Evolutionary conservation across 148 eudicot genomes (phyloP).

Genomic region (Rhododendron ferrugineum): DNA sequence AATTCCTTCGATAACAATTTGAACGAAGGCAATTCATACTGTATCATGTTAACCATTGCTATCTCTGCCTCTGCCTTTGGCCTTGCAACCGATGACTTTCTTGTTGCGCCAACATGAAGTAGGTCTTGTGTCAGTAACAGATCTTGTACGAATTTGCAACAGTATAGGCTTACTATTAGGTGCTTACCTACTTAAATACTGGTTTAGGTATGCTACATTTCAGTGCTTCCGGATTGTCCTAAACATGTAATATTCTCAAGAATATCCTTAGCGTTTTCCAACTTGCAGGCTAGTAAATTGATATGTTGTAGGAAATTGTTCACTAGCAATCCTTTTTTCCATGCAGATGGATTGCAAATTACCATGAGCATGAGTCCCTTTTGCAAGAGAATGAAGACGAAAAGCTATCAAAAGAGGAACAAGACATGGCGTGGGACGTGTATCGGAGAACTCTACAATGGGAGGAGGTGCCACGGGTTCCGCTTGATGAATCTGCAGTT

Average conservation of each 20-base stretch:
- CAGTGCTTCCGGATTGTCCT: not conserved
- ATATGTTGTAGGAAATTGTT: not conserved
- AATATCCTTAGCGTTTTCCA: not conserved
- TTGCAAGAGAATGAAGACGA: conserved; percentile 97
- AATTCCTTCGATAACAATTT: not conserved
- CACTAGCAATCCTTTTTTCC: not conserved
- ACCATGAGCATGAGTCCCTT: conserved; percentile 87
- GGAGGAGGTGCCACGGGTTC: conserved; percentile 67
- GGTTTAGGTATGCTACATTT: not conserved
- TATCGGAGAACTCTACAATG: conserved; percentile 58
- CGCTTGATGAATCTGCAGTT: conserved; percentile 31
- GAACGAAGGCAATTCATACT: not conserved
- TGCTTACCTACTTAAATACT: not conserved
- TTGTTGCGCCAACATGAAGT: not conserved
- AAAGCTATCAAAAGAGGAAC: conserved; percentile 93
- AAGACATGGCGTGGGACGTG: conserved; percentile 98
- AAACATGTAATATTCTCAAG: not conserved
- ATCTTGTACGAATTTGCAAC: not conserved
- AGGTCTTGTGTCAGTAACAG: not conserved
- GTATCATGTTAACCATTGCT: not conserved
- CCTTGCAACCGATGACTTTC: not conserved
- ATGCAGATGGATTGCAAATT: conserved; percentile 83
- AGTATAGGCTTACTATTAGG: not conserved
- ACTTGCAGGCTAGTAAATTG: not conserved
- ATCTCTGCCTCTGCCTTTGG: not conserved